Evolutionary conservation across 805 yeast genomes (phyloP).

Genomic region (Lipomyces chichibuensis): DNA sequence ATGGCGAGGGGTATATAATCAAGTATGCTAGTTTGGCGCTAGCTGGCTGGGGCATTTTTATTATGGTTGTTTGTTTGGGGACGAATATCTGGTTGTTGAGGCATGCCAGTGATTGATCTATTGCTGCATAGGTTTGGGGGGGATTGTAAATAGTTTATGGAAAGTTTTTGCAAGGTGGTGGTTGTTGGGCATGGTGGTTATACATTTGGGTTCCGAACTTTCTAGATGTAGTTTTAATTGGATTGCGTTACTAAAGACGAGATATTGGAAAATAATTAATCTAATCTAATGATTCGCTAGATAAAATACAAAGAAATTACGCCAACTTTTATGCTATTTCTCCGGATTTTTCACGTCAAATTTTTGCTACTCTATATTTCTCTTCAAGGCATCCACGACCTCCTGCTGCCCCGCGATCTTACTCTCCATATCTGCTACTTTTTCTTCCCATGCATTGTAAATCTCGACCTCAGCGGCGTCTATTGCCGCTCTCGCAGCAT

Average conservation of each 20-base stretch:
- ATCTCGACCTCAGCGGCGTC: slow-evolving; percentile 40
- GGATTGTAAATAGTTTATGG: not conserved
- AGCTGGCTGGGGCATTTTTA: slow-evolving; percentile 67
- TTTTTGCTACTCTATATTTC: not conserved
- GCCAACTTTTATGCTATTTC: no score
- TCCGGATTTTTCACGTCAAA: not conserved
- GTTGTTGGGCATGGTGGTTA: no score
- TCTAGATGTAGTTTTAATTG: no score
- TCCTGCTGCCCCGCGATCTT: slow-evolving; percentile 14
- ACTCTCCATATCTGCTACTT: slow-evolving; percentile 30
- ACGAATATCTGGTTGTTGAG: slow-evolving; percentile 39
- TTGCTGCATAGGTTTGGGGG: no score
- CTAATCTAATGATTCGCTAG: not conserved
- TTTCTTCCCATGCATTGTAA: slow-evolving; percentile 43
- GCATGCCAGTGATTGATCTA: not conserved
- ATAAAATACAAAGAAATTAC: no score
- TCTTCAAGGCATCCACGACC: slow-evolving; percentile 11
- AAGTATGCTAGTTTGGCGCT: slow-evolving; percentile 59
- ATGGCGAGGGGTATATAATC: slow-evolving; percentile 37
- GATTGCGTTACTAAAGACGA: not conserved
- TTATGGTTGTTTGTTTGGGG: slow-evolving; percentile 69
- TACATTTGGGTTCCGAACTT: not conserved
- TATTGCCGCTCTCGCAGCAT: slow-evolving; percentile 39
- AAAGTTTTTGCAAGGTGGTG: no score
- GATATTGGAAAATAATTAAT: no score